Conservation (phyloP, 2,329 filamentous ascomycete species). For the Elsinoe perseae region DNA sequence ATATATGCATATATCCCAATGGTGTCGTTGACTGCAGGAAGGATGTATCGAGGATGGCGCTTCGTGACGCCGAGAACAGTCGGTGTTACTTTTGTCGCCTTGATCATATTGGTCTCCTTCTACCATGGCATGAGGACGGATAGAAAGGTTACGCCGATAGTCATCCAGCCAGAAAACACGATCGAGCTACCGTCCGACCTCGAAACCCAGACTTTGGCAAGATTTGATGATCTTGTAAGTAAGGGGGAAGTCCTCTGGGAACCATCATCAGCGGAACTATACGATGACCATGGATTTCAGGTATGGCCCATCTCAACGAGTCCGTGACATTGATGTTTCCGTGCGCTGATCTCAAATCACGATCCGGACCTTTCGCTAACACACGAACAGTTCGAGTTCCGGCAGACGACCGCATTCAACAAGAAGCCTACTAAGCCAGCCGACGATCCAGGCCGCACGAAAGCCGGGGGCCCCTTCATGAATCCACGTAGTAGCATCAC, state of each 20-base stretch:
- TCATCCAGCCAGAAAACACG: neutral
- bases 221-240: slow-evolving; percentile 15
- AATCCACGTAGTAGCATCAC: slow-evolving; percentile 21
- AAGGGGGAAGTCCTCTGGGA: slow-evolving; percentile 17
- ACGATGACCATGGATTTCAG: slow-evolving; percentile 15
- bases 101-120: neutral
- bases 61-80: neutral
- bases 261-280: neutral
- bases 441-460: slow-evolving; percentile 11
- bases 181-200: slow-evolving; percentile 10
- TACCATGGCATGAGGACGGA: neutral
- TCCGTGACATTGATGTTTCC: no score
- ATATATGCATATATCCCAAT: no score
- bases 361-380: neutral
- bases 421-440: slow-evolving; percentile 16
- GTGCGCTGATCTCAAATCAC: no score
- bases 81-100: neutral
- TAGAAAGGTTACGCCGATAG: no score
- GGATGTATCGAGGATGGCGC: neutral
- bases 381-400: slow-evolving; percentile 15
- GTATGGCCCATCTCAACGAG: slow-evolving; percentile 5
- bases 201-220: slow-evolving; percentile 4
- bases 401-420: slow-evolving; percentile 15
- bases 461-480: slow-evolving; percentile 16
- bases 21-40: neutral